Evolutionary conservation across 345 rosid species (phyloP).

Genomic region (Pistacia integerrima): DNA sequence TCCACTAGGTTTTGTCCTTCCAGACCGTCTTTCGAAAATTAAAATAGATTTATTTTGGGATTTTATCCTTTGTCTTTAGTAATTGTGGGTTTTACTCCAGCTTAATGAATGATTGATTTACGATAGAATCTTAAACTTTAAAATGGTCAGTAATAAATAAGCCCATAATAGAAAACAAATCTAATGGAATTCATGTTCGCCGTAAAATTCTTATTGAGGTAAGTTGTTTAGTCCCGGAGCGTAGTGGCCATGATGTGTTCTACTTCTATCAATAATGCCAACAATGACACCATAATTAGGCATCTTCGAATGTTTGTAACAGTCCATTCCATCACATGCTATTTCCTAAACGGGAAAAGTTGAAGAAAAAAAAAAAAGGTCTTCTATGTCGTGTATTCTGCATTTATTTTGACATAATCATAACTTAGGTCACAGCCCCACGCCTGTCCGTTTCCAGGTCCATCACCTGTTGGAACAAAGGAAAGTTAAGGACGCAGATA

Average conservation of each 20-base stretch:
- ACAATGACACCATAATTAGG: neutral
- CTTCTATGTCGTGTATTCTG: conserved; percentile 74
- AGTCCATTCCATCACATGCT: neutral
- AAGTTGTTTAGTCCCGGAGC: no score
- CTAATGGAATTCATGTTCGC: neutral
- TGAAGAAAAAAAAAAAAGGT: no score
- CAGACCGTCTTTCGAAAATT: no score
- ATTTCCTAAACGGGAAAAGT: neutral
- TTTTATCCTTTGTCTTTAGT: neutral
- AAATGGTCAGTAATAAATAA: neutral
- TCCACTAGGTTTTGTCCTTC: no score
- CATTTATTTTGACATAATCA: conserved; percentile 86
- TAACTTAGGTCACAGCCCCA: conserved; percentile 94
- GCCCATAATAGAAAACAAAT: neutral
- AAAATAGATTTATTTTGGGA: neutral
- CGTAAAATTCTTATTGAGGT: neutral
- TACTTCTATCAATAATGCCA: no score
- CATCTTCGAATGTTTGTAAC: neutral
- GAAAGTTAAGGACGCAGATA: neutral
- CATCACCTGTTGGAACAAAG: conserved; percentile 50
- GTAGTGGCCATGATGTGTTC: neutral
- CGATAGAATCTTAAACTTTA: neutral
- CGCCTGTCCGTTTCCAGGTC: conserved; percentile 62
- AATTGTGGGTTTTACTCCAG: no score
- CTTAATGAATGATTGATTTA: neutral